Evolutionary conservation across 106 monocot species (phyloP).

Genomic region (Posidonia australis): DNA sequence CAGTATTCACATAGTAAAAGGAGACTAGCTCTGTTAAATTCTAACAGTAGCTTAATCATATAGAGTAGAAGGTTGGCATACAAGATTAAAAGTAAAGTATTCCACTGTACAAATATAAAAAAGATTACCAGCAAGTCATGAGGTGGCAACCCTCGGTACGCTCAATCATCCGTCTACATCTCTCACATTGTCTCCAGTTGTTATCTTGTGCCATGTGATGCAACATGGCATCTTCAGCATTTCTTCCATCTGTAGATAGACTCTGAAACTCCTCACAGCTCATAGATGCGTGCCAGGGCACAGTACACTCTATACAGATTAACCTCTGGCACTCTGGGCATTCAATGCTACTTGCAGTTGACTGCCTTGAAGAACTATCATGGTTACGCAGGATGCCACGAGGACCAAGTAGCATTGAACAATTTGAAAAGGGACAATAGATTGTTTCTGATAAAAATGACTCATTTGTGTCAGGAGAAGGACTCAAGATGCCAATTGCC

Average conservation of each 20-base stretch:
- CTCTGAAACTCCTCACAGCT: constrained; percentile 71
- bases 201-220: constrained; percentile 31
- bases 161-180: constrained; percentile 59
- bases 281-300: constrained; percentile 66
- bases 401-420: constrained; percentile 29
- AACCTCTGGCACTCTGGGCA: constrained; percentile 62
- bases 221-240: constrained; percentile 29
- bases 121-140: constrained; percentile 73
- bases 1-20: no score
- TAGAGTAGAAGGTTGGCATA: no score
- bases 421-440: constrained; percentile 57
- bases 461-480: background rate
- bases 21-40: no score
- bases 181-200: constrained; percentile 60
- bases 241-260: constrained; percentile 34
- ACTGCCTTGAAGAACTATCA: constrained; percentile 36
- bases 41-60: no score
- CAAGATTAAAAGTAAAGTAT: no score
- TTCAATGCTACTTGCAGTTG: constrained; percentile 29
- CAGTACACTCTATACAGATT: constrained; percentile 48
- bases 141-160: constrained; percentile 56
- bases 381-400: constrained; percentile 17
- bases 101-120: background rate
- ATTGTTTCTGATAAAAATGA: constrained; percentile 18
- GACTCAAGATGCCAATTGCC: constrained; percentile 29